Base-by-base conservation (phyloP, 2,329 filamentous ascomycete genomes). In the Pseudocercospora fuligena region DNA sequence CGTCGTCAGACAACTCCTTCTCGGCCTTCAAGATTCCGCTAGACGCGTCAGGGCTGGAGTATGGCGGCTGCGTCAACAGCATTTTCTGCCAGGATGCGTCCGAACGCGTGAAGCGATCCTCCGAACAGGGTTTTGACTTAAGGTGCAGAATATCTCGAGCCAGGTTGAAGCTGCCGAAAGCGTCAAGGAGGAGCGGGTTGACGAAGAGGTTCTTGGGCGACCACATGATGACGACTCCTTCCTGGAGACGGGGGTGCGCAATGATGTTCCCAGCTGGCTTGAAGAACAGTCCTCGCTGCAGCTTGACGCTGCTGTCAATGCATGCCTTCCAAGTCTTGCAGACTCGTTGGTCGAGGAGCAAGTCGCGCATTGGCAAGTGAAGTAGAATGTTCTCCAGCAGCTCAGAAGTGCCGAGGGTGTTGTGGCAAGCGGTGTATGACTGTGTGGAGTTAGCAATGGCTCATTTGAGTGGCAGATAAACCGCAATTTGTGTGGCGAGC, bases 321-420 rank as follows among this genome's bases (percentile, higher is more conserved):
- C 40, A 43, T 43, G 40, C 40, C 40, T 43, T 43, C 40, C 40
- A 43, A 2, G 47, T 51, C 47, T 51, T 51, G 27, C 31, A n/a
- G 3, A 58, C 31, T 40, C 31, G 27, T 8, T 58, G 56, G 9
- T 19, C 23, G 31, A 58, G 56, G 11, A 58, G 56, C 14, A 58
- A 25, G 31, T 58, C 19, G 19, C 56, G 56, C 27, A 58, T 58
- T 4, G 56, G 56, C 12, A 58, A 6, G 19, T 40, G 31, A 11
- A 58, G 27, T 14, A 58, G 56, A 19, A 58, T 58, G 25, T n/a
- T 9, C 56, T 58, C 56, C 5, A 58, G 27, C 8, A 58, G 56
- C 5, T 58, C 56, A 31, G 56, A 7, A 1, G 27, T 58, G n/a
- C 14, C 12, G 16, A 58, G 21, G 27, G 27, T 29, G 6, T 33